These are phyloP conservation scores for Emydomyces testavorans DNA, from an alignment of 2,329 filamentous ascomycete genomes.

Conservation along the genomic window DNA sequence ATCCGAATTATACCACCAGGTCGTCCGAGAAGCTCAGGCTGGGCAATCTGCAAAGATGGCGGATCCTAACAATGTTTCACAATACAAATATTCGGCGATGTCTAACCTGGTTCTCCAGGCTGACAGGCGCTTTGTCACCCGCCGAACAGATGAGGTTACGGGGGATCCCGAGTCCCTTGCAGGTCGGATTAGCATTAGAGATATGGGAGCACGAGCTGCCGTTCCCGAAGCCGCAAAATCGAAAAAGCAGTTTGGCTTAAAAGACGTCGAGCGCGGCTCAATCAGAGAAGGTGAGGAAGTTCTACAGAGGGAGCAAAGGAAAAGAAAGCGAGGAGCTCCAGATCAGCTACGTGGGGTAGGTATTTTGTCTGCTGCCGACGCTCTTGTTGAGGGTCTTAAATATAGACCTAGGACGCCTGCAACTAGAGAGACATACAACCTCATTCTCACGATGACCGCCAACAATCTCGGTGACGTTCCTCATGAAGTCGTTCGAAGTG, in stretches of 20 bases:
- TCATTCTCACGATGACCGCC: constrained; percentile 84
- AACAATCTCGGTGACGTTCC: constrained; percentile 84
- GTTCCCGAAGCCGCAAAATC: constrained; percentile 70
- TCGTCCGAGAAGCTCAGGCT: constrained; percentile 8
- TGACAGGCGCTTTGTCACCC: constrained; percentile 87
- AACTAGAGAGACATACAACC: constrained; percentile 83
- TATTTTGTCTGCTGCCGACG: constrained; percentile 71
- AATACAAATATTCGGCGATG: constrained; percentile 99
- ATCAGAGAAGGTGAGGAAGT: constrained; percentile 74
- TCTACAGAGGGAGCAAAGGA: constrained; percentile 70
- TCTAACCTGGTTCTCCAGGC: constrained; percentile 99
- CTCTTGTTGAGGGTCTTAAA: constrained; percentile 78
- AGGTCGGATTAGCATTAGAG: constrained; percentile 79
- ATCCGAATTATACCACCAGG: constrained; percentile 6
- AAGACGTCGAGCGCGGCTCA: constrained; percentile 61
- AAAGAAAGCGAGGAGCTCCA: constrained; percentile 65
- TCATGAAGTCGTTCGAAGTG: constrained; percentile 82
- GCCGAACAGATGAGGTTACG: constrained; percentile 86
- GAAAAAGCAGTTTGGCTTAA: constrained; percentile 59
- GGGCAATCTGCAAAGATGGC: constrained; percentile 48
- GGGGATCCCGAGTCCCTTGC: constrained; percentile 96
- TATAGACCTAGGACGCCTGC: constrained; percentile 86
- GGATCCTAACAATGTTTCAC: constrained; percentile 66
- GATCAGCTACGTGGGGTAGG: constrained; percentile 60
- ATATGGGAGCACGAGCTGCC: constrained; percentile 81